Base-by-base conservation (phyloP, 306 rosid genomes). In the Vigna trinervia region DNA sequence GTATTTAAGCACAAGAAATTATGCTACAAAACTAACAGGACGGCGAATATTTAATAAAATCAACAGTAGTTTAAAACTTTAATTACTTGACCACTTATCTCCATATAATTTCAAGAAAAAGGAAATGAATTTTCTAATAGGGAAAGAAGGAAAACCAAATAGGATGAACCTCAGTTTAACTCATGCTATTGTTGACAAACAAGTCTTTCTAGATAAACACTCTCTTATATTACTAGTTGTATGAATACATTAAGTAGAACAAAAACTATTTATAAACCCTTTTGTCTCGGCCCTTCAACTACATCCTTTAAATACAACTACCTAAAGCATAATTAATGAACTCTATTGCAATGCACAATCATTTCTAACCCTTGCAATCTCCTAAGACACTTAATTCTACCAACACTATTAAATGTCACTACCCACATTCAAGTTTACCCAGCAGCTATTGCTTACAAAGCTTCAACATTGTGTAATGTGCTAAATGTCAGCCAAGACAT, bases 1-100 rank as follows among this genome's bases (percentile, higher is more conserved):
- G 36, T 52, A 59, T 67, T 20, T 75, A 36, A 81, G 58, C 43
- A 32, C 36, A 61, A 39, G 8, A 68, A 36, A 10, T 67, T 57
- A 73, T 41, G 74, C 50, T 41, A 45, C 50, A 59, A 3, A 70
- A 71, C 47, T 12, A 46, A 34, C 14, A 39, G 41, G 58, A 65
- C 1, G 30, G 38, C 23, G 47, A 22, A 23, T 7, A 14, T 13
- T 71, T 34, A 57, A 4, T 17, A 19, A 77, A 46, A 43, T 59
- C 26, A 59, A 48, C 19, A 9, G 34, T 10, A 43, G 17, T 64
- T 38, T 36, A 53, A 56, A 76, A 52, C 12, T 36, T 69, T 12
- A 56, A 8, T n/a, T 67, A 64, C 32, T 8, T 26, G 28, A 13
- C 2, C 38, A 8, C 46, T 39, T 6, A 26, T 65, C 20, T 51